Percentiles rank a stretch among this genome's conserved stretches.
Conservation (phyloP, 2,329 filamentous ascomycete species). For the Knoxdaviesia proteae region DNA sequence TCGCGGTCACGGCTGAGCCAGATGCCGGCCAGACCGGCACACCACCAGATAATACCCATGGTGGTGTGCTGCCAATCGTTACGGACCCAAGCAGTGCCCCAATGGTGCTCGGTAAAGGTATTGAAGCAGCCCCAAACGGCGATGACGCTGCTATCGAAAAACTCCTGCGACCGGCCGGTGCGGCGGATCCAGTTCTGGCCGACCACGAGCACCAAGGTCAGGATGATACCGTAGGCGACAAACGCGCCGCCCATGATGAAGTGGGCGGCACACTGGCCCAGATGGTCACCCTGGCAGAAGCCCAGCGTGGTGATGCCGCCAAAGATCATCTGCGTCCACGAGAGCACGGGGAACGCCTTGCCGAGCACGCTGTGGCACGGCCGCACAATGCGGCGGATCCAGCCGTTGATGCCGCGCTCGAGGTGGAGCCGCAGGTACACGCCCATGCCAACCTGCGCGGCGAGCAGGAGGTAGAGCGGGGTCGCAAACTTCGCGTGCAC, state of each 20-base stretch:
- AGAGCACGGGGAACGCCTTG: constrained; percentile 66
- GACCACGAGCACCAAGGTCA: constrained; percentile 70
- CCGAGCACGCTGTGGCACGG: constrained; percentile 61
- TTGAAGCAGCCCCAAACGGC: constrained; percentile 93
- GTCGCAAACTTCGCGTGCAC: constrained; percentile 67
- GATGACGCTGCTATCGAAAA: constrained; percentile 84
- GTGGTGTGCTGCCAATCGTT: constrained; percentile 96
- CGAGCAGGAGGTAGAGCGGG: constrained; percentile 58
- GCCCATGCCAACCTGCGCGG: constrained; percentile 59
- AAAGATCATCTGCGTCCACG: constrained; percentile 91
- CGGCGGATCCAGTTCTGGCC: constrained; percentile 73
- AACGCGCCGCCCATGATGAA: constrained; percentile 99
- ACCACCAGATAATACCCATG: constrained; percentile 99
- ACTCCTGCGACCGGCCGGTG: constrained; percentile 78
- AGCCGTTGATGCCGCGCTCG: constrained; percentile 62
- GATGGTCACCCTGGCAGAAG: constrained; percentile 79
- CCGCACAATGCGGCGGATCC: constrained; percentile 52
- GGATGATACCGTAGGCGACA: constrained; percentile 74
- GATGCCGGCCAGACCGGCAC: constrained; percentile 70
- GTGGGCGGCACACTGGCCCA: constrained; percentile 83
- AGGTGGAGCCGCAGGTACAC: constrained; percentile 80
- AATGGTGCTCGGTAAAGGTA: constrained; percentile 92
- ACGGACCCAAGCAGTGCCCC: constrained; percentile 72
- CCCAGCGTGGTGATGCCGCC: constrained; percentile 82
- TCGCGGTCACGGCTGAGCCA: constrained; percentile 77